These are phyloP conservation scores for Rhizopogon vesiculosus DNA, from an alignment of 768 basidiomycete genomes.

Conservation along the genomic window DNA sequence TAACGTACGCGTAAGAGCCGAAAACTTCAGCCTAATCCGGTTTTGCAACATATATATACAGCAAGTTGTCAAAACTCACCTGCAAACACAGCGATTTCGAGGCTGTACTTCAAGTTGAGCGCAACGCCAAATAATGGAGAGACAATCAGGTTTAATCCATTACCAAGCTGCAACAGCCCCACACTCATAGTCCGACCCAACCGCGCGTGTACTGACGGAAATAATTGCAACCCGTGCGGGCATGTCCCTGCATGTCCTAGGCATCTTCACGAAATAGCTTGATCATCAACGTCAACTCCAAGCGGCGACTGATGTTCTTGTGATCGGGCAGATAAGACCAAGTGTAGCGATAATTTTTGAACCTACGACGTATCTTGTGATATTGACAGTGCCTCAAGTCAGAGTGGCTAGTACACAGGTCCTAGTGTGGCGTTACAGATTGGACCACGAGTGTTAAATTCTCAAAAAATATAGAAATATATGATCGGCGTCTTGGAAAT, in stretches of 20 bases:
- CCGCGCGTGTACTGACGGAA: background rate
- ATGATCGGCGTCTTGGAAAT: no score
- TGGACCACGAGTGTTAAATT: no score
- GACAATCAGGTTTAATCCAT: background rate
- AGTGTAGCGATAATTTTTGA: background rate
- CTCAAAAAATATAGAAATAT: no score
- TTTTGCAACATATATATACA: background rate
- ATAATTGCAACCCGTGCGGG: background rate
- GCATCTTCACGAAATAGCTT: background rate
- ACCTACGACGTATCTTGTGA: background rate
- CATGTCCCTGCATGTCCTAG: background rate
- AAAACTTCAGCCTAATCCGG: background rate
- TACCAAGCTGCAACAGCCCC: background rate
- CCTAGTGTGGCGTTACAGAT: background rate
- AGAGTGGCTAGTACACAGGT: background rate
- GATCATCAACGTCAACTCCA: no score
- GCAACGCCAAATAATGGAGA: background rate
- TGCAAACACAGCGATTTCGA: no score
- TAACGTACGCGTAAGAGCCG: background rate
- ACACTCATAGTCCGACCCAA: background rate
- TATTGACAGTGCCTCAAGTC: background rate
- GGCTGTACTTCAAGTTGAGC: no score
- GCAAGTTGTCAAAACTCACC: background rate
- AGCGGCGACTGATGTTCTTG: background rate
- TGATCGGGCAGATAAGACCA: background rate